Percentiles rank a stretch among this genome's conserved stretches.
Conservation (phyloP, 345 rosid species). For the Jatropha curcas region DNA sequence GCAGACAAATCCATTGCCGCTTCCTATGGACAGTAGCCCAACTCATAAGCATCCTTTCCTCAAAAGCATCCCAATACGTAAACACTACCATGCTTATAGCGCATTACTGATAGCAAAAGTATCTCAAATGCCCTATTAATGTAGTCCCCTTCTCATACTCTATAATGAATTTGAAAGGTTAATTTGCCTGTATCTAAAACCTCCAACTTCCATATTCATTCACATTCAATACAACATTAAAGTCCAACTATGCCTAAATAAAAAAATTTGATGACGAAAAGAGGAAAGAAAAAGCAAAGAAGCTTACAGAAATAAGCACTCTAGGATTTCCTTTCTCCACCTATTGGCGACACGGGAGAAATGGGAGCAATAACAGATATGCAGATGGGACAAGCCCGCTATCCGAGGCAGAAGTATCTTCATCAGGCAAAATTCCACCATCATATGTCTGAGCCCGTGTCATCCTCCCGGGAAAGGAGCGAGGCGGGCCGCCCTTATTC, state of each 20-base stretch:
- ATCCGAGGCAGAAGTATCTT: constrained; percentile 51
- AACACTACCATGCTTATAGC: neutral
- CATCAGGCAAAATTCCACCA: constrained; percentile 48
- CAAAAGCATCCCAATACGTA: no score
- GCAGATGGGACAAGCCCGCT: constrained; percentile 96
- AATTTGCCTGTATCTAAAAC: no score
- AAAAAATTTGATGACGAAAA: no score
- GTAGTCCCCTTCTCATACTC: no score
- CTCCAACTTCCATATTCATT: no score
- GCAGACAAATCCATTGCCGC: neutral
- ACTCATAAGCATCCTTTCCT: neutral
- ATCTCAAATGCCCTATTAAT: no score
- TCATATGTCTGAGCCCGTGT: constrained; percentile 48
- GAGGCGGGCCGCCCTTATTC: constrained; percentile 32
- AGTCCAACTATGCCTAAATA: no score
- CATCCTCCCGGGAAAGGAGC: constrained; percentile 47
- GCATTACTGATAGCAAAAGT: neutral
- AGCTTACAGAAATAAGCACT: constrained; percentile 85
- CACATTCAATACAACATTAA: no score
- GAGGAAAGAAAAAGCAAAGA: neutral
- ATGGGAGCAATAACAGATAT: constrained; percentile 59
- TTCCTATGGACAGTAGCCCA: neutral
- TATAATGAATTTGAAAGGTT: no score
- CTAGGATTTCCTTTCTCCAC: constrained; percentile 63
- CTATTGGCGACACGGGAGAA: constrained; percentile 92